Evolutionary conservation across 768 basidiomycete genomes (phyloP), one percentile per base, ranked within the genome.

Genomic region (Galerina sulciceps): DNA sequence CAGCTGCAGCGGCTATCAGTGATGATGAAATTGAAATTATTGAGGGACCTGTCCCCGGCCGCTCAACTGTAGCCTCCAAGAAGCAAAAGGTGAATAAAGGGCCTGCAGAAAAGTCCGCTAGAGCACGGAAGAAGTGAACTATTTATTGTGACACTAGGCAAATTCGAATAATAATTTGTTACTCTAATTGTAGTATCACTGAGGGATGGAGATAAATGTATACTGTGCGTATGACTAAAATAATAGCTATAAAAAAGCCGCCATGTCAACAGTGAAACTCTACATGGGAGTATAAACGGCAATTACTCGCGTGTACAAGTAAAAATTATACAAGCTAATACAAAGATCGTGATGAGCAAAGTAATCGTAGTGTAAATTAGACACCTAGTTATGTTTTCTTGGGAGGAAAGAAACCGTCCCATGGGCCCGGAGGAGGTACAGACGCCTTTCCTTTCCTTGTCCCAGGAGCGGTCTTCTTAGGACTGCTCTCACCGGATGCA

Each of bases 1-100:
- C 88, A 18, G 88, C 77, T 13, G 61, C 64, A 13, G 61, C 65
- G 20, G 61, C 70, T 5, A 64, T 69, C 34, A 81, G 81, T 52
- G 86, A 87, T 46, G 84, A 86, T 58, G 86, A 87, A 22, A 69
- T 83, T 14, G 83, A 84, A 56, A 78, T 83, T 55, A 65, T 84
- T 3, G 81, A 84, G 38, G 84, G 80, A 0, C 76, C 84, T 10
- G 59, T 76, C 8, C 56, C 68, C 11, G 57, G 58, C 43, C 68
- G 55, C 37, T 34, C 60, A 22, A 60, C 58, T 10, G 51, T 58
- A 38, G 59, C 68, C 20, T 37, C 67, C n/a, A 75, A 72, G 58
- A 81, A 75, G 64, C 64, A 69, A 44, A 72, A 69, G 53, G 65
- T 79, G 64, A 62, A 60, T 51, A 65, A 81, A 74, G 66, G 56